Base-by-base conservation (phyloP, 441 rosid genomes). In the Jatropha podagrica region DNA sequence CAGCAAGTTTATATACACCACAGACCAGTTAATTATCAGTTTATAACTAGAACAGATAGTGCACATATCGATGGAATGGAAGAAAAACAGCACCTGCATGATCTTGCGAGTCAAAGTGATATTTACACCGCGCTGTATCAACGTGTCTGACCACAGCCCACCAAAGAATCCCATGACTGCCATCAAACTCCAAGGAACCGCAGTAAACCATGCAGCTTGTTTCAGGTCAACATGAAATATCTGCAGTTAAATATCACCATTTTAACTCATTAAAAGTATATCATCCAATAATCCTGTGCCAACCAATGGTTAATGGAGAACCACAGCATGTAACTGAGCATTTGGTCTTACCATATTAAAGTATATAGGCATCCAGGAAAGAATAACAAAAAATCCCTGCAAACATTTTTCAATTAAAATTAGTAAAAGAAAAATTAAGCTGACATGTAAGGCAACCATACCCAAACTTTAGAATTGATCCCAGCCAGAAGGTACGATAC, bases 321-420 rank as follows among this genome's bases (percentile, higher is more conserved):
- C 68, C 65, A 83, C 26, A 62, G 26, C 32, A n/a, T 4, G 9
- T n/a, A 68, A 20, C 46, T 3, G 72, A 59, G 68, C 65, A n/a
- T 42, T 65, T 61, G 68, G 81, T 79, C 93, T 89, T 86, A 95
- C 98, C 67, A 88, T 81, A 81, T 90, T 91, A 78, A 95, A 95
- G 88, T 93, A 93, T 76, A 93, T 89, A 12, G 99, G 99, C 99
- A 93, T 95, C 99, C 99, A 95, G 44, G 99, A 90, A 76, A 95
- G 99, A 83, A 95, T 92, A 81, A 92, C 94, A 82, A 95, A 95
- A 69, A 95, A 95, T 0, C 99, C 99, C 99, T 95, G 92, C 64
- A 82, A 60, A 79, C 41, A 10, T 11, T 20, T 58, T 64, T 54
- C 1, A 59, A 11, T 38, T 4, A 18, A 40, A 32, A 74, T 72